A percentile compares a stretch with the other conserved stretches of the same genome.
These are phyloP conservation scores for Trypanosoma grayi DNA, from an alignment of 208 protist species.

Conservation along the genomic window DNA sequence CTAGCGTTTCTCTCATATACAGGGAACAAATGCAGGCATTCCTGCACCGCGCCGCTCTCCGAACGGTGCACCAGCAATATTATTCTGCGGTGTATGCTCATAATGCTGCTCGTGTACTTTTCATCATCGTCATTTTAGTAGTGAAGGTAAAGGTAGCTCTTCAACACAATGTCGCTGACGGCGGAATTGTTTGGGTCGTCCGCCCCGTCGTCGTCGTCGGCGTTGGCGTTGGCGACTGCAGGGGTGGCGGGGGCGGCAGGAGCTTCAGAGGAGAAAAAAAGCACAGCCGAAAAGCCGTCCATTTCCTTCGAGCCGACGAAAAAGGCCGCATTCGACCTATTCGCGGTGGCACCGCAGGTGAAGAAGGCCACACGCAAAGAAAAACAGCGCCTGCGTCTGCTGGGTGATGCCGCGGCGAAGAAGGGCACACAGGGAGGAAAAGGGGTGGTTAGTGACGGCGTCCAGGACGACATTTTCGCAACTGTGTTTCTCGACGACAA, in stretches of 20 bases:
- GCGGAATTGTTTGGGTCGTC: constrained; percentile 35
- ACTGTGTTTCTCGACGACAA: no score
- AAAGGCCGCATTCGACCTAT: constrained; percentile 75
- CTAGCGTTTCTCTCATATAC: no score
- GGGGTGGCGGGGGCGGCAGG: not conserved
- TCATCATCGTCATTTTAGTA: no score
- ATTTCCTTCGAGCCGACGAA: constrained; percentile 54
- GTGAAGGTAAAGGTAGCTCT: not conserved
- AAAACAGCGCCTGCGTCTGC: constrained; percentile 49
- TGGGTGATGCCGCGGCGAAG: constrained; percentile 25
- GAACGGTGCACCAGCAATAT: no score
- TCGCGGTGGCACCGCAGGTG: constrained; percentile 78
- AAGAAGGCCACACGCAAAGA: constrained; percentile 81
- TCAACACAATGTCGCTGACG: constrained; percentile 33
- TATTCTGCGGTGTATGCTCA: not conserved
- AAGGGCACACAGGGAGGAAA: constrained; percentile 7
- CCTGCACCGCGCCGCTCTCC: no score
- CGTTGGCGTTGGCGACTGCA: no score
- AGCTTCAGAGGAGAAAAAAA: not conserved
- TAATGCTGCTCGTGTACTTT: not conserved
- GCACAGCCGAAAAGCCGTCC: not conserved
- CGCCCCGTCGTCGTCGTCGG: constrained; percentile 9
- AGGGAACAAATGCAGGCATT: no score
- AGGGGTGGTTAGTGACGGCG: not conserved
- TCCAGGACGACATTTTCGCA: no score